phyloP scores from a whole-genome alignment of 1,284 basidiomycete species.

The Cutaneotrichosporon mucoides region DNA sequence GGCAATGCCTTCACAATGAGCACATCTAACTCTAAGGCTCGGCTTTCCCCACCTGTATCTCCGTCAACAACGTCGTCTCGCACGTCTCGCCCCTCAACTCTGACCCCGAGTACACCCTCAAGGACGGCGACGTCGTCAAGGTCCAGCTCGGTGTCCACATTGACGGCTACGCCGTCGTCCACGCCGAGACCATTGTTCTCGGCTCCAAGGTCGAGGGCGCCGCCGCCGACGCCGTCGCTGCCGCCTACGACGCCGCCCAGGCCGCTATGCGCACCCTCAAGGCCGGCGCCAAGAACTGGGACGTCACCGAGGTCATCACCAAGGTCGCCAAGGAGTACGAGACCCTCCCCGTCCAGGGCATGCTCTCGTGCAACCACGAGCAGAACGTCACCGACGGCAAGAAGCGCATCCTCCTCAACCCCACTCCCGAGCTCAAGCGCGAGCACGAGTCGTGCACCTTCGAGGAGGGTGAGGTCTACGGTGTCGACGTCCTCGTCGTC shows the following conservation, averaged over 20 bases:
- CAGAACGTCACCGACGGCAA: conserved; percentile 95
- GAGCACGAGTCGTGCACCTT: conserved; percentile 80
- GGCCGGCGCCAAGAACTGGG: conserved; percentile 90
- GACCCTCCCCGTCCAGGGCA: conserved; percentile 86
- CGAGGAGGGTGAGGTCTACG: conserved; percentile 92
- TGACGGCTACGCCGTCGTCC: conserved; percentile 63
- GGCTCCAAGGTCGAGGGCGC: conserved; percentile 75
- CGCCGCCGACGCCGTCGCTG: conserved; percentile 85
- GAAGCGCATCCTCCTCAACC: conserved; percentile 91
- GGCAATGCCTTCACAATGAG: too few species aligned
- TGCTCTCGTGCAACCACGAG: conserved; percentile 59
- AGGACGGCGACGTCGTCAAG: conserved; percentile 91
- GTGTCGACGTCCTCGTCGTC: conserved; percentile 89
- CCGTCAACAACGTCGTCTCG: conserved; percentile 70
- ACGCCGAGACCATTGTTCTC: conserved; percentile 86
- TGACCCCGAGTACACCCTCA: conserved; percentile 66
- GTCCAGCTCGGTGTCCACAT: conserved; percentile 94
- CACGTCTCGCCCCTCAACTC: conserved; percentile 58
- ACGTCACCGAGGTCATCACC: conserved; percentile 80
- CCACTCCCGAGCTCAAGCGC: conserved; percentile 71
- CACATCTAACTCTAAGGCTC: conserved; percentile 58
- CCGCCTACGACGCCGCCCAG: conserved; percentile 89
- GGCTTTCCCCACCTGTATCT: conserved; percentile 90
- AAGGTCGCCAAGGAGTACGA: conserved; percentile 69
- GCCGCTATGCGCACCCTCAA: conserved; percentile 81